These are phyloP conservation scores for Bryoerythrophyllum caledonicum DNA, from an alignment of 225 moss, liverwort and hornwort species.

Conservation along the genomic window DNA sequence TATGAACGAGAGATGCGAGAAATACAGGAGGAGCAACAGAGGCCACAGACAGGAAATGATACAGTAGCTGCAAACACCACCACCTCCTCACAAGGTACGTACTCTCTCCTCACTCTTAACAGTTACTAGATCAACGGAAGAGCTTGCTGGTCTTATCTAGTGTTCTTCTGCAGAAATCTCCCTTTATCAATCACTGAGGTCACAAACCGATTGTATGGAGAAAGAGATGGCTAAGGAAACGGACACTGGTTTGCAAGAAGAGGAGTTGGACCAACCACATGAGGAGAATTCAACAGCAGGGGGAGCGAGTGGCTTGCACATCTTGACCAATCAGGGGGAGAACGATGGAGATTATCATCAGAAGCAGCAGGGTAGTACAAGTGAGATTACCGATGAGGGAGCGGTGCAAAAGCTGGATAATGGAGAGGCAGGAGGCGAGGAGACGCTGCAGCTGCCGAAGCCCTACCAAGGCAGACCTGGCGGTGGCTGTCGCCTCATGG, in stretches of 20 bases:
- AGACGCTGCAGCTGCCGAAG: constrained; percentile 45
- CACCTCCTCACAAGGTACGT: constrained; percentile 1
- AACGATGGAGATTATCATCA: neutral
- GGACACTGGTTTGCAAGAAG: neutral
- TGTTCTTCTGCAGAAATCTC: constrained; percentile 15
- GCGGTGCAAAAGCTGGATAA: constrained; percentile 26
- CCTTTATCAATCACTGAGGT: constrained; percentile 30
- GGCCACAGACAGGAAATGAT: neutral
- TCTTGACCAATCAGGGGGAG: constrained; percentile 15
- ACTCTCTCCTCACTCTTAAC: no score
- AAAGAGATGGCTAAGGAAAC: constrained; percentile 5
- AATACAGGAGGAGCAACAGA: constrained; percentile 30
- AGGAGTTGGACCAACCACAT: no score
- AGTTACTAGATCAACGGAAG: no score
- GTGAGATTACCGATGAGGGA: constrained; percentile 45
- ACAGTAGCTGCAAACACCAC: neutral
- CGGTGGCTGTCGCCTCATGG: constrained; percentile 71
- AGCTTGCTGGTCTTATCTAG: no score
- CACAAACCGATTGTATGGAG: constrained; percentile 24
- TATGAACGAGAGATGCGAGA: constrained; percentile 43
- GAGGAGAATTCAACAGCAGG: neutral
- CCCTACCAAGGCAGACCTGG: constrained; percentile 66
- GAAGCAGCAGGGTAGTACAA: constrained; percentile 23
- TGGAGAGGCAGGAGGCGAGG: constrained; percentile 14
- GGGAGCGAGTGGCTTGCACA: constrained; percentile 24